Base-by-base conservation (phyloP, 164 flowering plant species). In the Liriodendron chinense region DNA sequence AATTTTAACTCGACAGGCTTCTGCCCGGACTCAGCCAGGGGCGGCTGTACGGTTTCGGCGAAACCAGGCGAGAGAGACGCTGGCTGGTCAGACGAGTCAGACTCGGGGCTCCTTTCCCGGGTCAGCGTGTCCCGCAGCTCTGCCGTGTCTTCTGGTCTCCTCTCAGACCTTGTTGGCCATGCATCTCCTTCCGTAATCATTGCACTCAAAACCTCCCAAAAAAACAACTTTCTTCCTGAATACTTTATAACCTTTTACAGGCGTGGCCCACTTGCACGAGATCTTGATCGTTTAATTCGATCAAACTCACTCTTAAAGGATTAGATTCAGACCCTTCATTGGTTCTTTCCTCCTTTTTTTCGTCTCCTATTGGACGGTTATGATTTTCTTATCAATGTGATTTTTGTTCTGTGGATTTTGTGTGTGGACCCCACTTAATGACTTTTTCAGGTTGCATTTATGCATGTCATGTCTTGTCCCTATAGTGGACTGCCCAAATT, bases 161-260 rank as follows among this genome's bases (percentile, higher is more conserved):
- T 13, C 24, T 3, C 34, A 24, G 47, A 66, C 12, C 10, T 5
- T 66, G 69, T 26, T 66, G 69, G 69, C 34, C 69, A 66, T 66
- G 69, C 69, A 66, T 8, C 66, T 9, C 69, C 43, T 66, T 28
- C 69, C 69, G 25, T 66, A 66, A 66, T 66, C 69, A 66, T 63
- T 22, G 21, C 66, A n/a, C 22, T 63, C 66, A 63, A 63, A 63
- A 20, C 66, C 5, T 49, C 53, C 18, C 16, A 0, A 53, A 9
- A 53, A 53, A 53, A 53, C 2, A 53, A 53, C 43, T 34, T 34
- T 34, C 43, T 34, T 7, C 43, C 3, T 34, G 0, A 14, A 7
- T 53, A 16, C 4, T 12, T 53, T 53, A 3, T 53, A 16, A 0
- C 9, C 10, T 53, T 53, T 53, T 13, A 12, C 59, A 53, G 59